Percentiles rank a stretch among this genome's conserved stretches.
These are phyloP conservation scores for Mortierella sp. DNA, from an alignment of 371 early-diverging fungal genomes.

Conservation along the genomic window DNA sequence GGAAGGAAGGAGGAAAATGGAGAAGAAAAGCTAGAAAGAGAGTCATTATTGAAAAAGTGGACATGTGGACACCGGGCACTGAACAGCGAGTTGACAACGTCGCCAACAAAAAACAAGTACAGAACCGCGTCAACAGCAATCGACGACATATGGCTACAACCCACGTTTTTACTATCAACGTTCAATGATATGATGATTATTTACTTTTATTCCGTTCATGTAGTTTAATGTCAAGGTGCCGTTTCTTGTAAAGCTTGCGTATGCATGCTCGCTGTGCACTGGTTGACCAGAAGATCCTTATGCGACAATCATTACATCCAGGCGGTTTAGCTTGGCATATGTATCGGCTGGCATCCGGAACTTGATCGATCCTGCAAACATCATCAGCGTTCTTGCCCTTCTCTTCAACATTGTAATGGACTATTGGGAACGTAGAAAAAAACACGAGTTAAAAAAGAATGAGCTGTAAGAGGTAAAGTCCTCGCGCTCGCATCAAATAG, in stretches of 20 bases:
- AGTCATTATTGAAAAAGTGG: neutral
- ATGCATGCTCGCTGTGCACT: too few relatives aligned
- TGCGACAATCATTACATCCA: constrained; percentile 77
- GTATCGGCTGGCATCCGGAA: constrained; percentile 88
- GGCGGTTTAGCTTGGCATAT: constrained; percentile 81
- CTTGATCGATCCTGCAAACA: constrained; percentile 87
- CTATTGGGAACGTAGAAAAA: constrained; percentile 9
- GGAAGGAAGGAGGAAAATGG: neutral
- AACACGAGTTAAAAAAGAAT: neutral
- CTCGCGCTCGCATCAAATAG: too few relatives aligned
- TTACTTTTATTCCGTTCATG: neutral
- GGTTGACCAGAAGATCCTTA: neutral
- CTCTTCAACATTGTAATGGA: constrained; percentile 59
- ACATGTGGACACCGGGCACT: neutral
- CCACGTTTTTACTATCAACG: neutral
- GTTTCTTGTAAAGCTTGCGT: too few relatives aligned
- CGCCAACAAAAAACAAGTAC: neutral
- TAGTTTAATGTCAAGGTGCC: neutral
- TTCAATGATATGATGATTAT: neutral
- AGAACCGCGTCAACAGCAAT: neutral
- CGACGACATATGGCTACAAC: neutral
- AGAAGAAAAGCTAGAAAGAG: neutral
- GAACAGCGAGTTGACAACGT: neutral
- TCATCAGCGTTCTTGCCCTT: constrained; percentile 71
- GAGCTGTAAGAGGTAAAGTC: neutral